These are phyloP conservation scores for Pisolithus marmoratus DNA, from an alignment of 768 basidiomycete genomes.

Conservation along the genomic window DNA sequence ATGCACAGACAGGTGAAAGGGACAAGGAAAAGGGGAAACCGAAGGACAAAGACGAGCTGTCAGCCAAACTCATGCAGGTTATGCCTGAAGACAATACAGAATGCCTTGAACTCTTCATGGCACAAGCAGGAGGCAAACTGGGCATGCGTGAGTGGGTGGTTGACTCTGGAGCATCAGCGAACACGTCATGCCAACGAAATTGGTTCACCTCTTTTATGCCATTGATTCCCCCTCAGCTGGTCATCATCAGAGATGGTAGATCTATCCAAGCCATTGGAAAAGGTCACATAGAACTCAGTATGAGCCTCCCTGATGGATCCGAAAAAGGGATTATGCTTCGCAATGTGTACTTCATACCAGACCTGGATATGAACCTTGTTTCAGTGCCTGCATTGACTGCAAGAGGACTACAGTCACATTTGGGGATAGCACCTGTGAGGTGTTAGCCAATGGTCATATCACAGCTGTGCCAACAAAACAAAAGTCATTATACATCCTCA, in stretches of 20 bases:
- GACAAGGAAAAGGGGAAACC: neutral
- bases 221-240: neutral
- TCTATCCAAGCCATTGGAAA: constrained; percentile 1
- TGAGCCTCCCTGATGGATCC: neutral
- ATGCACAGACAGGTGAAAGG: neutral
- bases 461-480: neutral
- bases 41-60: neutral
- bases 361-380: constrained; percentile 11
- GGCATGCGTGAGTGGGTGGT: no score
- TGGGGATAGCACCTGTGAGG: neutral
- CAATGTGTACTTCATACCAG: constrained; percentile 3
- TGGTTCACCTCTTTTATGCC: constrained; percentile 2
- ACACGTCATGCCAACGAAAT: neutral
- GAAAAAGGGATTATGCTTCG: neutral
- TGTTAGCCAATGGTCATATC: neutral
- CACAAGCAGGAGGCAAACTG: neutral
- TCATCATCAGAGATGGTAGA: constrained; percentile 1
- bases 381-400: constrained; percentile 11
- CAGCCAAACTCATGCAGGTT: neutral
- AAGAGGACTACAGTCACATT: neutral
- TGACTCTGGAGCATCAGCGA: neutral
- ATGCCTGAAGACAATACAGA: no score
- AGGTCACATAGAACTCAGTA: neutral
- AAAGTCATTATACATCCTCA: constrained; percentile 2
- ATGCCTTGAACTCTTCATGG: constrained; percentile 1